Conservation (phyloP, 192 early-diverging fungal genomes). For the Coemansia sp. region DNA sequence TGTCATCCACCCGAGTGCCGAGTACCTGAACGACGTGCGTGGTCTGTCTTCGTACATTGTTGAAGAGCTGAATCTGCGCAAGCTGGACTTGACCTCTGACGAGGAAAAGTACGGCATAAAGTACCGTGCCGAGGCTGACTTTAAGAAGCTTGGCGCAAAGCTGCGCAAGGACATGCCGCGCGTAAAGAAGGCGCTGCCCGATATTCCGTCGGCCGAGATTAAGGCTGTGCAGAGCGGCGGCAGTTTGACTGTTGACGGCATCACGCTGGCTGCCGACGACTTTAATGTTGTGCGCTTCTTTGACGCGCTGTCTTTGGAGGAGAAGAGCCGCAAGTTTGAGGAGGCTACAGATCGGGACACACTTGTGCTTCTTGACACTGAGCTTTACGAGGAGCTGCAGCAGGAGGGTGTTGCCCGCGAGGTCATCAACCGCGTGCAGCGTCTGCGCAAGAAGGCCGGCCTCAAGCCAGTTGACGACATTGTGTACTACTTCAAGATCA, state of each 20-base stretch:
- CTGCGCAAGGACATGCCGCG: conserved; percentile 85
- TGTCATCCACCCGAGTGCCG: conserved; percentile 81
- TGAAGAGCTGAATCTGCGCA: conserved; percentile 92
- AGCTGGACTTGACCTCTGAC: conserved; percentile 83
- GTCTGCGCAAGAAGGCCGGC: conserved; percentile 92
- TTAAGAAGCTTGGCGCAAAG: conserved; percentile 83
- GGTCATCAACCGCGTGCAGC: conserved; percentile 95
- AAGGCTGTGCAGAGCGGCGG: conserved; percentile 73
- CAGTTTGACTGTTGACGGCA: conserved; percentile 74
- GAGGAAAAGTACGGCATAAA: conserved; percentile 91
- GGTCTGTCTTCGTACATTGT: conserved; percentile 83
- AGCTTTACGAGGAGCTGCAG: conserved; percentile 76
- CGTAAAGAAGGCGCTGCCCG: conserved; percentile 81
- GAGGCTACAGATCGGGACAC: conserved; percentile 79
- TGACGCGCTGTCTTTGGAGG: conserved; percentile 59
- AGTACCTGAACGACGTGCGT: conserved; percentile 86
- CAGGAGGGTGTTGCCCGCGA: conserved; percentile 93
- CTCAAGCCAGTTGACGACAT: conserved; percentile 88
- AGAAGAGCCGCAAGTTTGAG: conserved; percentile 60
- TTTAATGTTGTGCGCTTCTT: conserved; percentile 85
- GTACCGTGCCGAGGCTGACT: conserved; percentile 90
- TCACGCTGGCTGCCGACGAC: conserved; percentile 78
- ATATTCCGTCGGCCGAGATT: conserved; percentile 72
- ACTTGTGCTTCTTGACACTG: conserved; percentile 84
- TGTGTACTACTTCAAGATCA: conserved; percentile 77